Base-by-base conservation (phyloP, 257 asterid species). In the Solanum dulcamara region DNA sequence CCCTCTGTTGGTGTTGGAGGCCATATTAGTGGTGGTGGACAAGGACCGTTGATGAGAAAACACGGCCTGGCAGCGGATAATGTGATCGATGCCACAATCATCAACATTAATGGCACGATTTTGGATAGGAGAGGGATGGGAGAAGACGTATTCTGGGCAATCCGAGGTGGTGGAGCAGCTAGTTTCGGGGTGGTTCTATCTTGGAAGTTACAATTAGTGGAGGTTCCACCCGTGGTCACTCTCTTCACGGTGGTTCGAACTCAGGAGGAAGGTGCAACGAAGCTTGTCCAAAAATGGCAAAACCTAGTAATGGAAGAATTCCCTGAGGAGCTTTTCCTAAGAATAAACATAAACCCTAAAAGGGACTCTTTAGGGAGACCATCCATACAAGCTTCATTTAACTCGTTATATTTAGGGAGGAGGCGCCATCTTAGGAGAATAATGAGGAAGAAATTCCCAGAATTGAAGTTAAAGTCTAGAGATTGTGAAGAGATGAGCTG, bases 121-220 rank as follows among this genome's bases (percentile, higher is more conserved):
- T 90, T 88, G 6, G 90, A 94, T 44, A 81, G 92, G 37, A n/a
- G 80, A 50, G 85, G 87, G n/a, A 92, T 92, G 97, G 97, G 93
- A 2, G 93, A 90, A 40, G 93, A 91, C 70, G 51, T 90, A 26
- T 93, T 91, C 44, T 93, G 95, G 95, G 95, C 94, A 0, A 89
- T 93, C 15, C 72, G 95, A 85, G 97, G 95, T 6, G 97, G 97
- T 7, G 96, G 97, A 24, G 97, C 89, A 3, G 93, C 89, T 15
- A 92, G 97, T 71, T 91, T 91, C 11, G 97, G 93, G 3, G 82
- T 93, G 26, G 81, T 93, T 37, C 46, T 93, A 4, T 88, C 93
- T 3, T 92, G 92, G 93, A 91, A 92, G 82, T 70, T 93, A 46
- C 85, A 80, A 74, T 88, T 93, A 32, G 91, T 92, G 18, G 83